Percentiles rank a stretch among this genome's conserved stretches.
Conservation (phyloP, 2,329 filamentous ascomycete species). For the Dactylellina leptospora region DNA sequence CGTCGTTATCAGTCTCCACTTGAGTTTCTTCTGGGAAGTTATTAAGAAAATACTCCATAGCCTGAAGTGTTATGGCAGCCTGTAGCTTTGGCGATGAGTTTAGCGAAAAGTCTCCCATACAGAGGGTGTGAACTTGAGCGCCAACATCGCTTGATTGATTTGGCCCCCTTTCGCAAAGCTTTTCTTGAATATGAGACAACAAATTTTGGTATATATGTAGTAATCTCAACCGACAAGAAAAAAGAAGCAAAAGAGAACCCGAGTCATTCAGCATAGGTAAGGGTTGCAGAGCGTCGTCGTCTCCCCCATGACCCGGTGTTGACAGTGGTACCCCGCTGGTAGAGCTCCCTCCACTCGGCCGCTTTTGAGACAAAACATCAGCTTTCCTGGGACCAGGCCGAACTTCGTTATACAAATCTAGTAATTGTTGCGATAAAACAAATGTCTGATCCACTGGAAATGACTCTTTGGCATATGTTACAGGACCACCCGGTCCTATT, state of each 20-base stretch:
- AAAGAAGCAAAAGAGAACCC: constrained; percentile 9
- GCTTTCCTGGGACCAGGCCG: background rate
- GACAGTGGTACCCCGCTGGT: background rate
- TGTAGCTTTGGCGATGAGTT: constrained; percentile 10
- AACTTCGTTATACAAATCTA: constrained; percentile 9
- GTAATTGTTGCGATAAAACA: constrained; percentile 13
- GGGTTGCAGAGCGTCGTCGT: background rate
- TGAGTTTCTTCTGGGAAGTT: background rate
- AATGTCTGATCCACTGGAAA: constrained; percentile 13
- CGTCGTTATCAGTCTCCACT: background rate
- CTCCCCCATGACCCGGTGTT: background rate
- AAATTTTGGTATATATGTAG: constrained; percentile 6
- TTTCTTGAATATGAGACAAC: constrained; percentile 1
- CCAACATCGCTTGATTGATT: too few species aligned
- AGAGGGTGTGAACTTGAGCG: background rate
- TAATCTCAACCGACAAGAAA: constrained; percentile 9
- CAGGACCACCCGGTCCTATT: background rate
- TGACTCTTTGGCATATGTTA: background rate
- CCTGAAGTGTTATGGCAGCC: constrained; percentile 4
- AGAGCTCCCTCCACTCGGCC: background rate
- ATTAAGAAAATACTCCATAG: constrained; percentile 20
- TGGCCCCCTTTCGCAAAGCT: background rate
- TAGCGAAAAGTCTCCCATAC: constrained; percentile 13
- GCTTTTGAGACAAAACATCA: background rate
- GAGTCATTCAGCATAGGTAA: constrained; percentile 9